Evolutionary conservation across 805 yeast species (phyloP).

Genomic region (Candida arabinofermentans): DNA sequence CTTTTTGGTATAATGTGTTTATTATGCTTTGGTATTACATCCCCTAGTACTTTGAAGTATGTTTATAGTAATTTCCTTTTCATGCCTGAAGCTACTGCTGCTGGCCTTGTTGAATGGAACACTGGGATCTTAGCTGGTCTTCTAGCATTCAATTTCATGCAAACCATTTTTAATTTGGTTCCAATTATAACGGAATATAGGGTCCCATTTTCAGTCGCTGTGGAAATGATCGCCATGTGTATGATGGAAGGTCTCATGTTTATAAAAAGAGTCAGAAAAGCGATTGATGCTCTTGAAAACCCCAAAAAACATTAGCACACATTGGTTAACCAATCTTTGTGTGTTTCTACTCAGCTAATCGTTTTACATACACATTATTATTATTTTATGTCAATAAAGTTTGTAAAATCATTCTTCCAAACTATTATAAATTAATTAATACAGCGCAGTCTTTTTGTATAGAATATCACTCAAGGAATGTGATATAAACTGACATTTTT

Average conservation of each 20-base stretch:
- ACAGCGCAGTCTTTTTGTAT: not conserved
- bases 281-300: slow-evolving; percentile 11
- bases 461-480: slow-evolving; percentile 1
- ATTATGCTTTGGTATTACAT: slow-evolving; percentile 6
- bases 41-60: slow-evolving; percentile 5
- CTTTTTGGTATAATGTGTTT: slow-evolving; percentile 3
- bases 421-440: not conserved
- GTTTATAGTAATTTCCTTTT: slow-evolving; percentile 5
- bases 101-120: slow-evolving; percentile 12
- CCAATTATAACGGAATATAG: slow-evolving; percentile 58
- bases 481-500: slow-evolving; percentile 18
- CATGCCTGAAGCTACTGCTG: slow-evolving; percentile 7
- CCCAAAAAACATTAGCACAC: slow-evolving; percentile 8
- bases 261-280: slow-evolving; percentile 38
- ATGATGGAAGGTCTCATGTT: slow-evolving; percentile 61
- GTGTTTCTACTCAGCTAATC: too few relatives aligned
- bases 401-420: too few relatives aligned
- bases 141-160: slow-evolving; percentile 46
- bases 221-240: slow-evolving; percentile 51
- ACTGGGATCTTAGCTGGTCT: slow-evolving; percentile 10
- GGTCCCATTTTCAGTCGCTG: slow-evolving; percentile 45
- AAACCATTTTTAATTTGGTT: slow-evolving; percentile 40
- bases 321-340: not conserved
- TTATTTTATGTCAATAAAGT: not conserved
- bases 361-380: not conserved